Conservation (phyloP, 805 yeast genomes). For the Metschnikowia gelsemii region DNA sequence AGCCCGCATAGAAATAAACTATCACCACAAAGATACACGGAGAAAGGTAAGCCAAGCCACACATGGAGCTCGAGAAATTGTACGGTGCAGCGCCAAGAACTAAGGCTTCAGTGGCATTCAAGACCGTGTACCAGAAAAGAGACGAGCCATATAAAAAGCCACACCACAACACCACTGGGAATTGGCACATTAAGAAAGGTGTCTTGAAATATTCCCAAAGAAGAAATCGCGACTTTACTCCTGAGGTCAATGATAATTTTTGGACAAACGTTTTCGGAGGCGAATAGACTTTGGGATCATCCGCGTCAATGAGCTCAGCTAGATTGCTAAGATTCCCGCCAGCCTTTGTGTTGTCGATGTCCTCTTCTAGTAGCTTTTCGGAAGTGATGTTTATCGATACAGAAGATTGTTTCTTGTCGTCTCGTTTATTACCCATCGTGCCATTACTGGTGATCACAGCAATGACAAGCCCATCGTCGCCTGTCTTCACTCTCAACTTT, state of each 20-base stretch:
- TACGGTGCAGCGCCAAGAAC: conserved; percentile 44
- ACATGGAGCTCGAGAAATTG: conserved; percentile 40
- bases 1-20: conserved; percentile 19
- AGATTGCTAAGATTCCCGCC: conserved; percentile 11
- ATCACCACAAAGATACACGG: conserved; percentile 18
- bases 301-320: conserved; percentile 11
- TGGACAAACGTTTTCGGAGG: conserved; percentile 17
- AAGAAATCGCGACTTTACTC: conserved; percentile 14
- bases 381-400: conserved; percentile 4
- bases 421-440: not conserved
- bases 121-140: conserved; percentile 25
- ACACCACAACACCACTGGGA: conserved; percentile 22
- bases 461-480: conserved; percentile 9
- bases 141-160: conserved; percentile 25
- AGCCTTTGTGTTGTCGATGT: conserved; percentile 5
- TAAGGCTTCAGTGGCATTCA: conserved; percentile 25
- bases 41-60: conserved; percentile 20
- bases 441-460: conserved; percentile 16
- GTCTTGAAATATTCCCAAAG: conserved; percentile 21
- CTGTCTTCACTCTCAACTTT: conserved; percentile 10
- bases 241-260: conserved; percentile 15
- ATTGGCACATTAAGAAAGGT: conserved; percentile 22
- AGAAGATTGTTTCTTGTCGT: conserved; percentile 1
- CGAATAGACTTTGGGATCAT: conserved; percentile 4
- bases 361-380: conserved; percentile 7